Evolutionary conservation across 192 early-diverging fungal species (phyloP), one percentile per base, ranked within the genome.

Genomic region (Lobosporangium transversale): DNA sequence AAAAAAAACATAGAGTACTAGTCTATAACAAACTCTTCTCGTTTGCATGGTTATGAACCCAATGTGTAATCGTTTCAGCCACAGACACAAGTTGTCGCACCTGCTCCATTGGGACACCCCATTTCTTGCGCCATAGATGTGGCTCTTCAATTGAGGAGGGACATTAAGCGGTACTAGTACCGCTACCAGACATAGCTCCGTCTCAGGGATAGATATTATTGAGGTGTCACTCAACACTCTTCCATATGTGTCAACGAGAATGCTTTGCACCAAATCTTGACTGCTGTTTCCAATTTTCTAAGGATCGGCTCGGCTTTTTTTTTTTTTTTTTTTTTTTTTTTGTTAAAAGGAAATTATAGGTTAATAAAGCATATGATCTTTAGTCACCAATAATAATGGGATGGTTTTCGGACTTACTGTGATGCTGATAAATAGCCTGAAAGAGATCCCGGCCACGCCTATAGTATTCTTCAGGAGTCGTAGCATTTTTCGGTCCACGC

Each of bases 31-130:
- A 75, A 20, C 70, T 75, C 20, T 75, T 69, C 49, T 74, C 70
- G 40, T 53, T 69, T 1, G 36, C 14, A 24, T 69, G 67, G 29
- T 27, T 17, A 35, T 58, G 66, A 23, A 54, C 55, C 75, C 67
- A 78, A 14, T 42, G 36, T 4, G 75, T 69, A 4, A 78, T 64
- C 24, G 58, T 31, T 15, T 57, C 66, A n/a, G 66, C 66, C 11
- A 70, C 75, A 35, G 59, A 18, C 1, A 78, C 66, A 2, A 78
- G 47, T 27, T 67, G 63, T 26, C 64, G 65, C 12, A 78, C 57
- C 52, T 66, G 70, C 33, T 75, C 70, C 63, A 66, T 75, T 12
- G 70, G 70, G 5, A 75, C 70, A 14, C 70, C 70, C 60, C 70
- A 27, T 75, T 75, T 23, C 63, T 58, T 4, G 70, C 27, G 4